Base-by-base conservation (phyloP, 2,329 filamentous ascomycete species). In the Diaporthe capsici region DNA sequence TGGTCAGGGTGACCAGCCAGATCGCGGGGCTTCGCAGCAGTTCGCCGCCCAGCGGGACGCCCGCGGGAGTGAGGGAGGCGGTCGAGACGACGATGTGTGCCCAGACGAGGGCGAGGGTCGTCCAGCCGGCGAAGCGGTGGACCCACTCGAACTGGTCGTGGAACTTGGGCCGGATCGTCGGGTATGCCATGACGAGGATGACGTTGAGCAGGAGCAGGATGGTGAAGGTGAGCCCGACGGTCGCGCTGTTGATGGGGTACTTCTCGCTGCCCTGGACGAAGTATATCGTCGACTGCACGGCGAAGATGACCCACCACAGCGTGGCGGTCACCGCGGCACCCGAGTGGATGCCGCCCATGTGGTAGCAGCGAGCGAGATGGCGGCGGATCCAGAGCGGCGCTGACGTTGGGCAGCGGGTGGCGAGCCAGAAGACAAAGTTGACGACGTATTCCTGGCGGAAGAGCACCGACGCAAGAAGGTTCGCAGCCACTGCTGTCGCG, bases 101-200 rank as follows among this genome's bases (percentile, higher is more conserved):
- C 80, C 80, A 81, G 75, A 81, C 80, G 37, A 81, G 71, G 68
- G 73, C 86, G 8, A 95, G 85, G 13, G 90, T 87, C 15, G 88
- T 86, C 94, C 94, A 95, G n/a, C 93, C 94, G 7, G 89, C 89
- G 82, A 94, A 95, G 65, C 94, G 92, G 83, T 95, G 94, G 63
- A 89, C 89, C 65, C 90, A 84, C 84, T 95, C 94, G 81, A 95
- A 95, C 74, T 88, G 83, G 83, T 95, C 90, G 84, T 95, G 94
- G 77, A 88, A 86, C 63, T 86, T 88, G 78, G 87, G 86, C 31
- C 94, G 91, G 78, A 95, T 87, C 13, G 83, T 81, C 4, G 94
- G 94, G 81, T 92, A 89, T 2, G 94, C 92, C 71, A 91, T 89
- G 63, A 86, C 84, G 70, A 94, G 86, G 80, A 95, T 92, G 73